Percentiles rank a stretch among this genome's conserved stretches.
phyloP scores from a whole-genome alignment of 805 yeast genomes.

The Clavispora vitiphila region DNA sequence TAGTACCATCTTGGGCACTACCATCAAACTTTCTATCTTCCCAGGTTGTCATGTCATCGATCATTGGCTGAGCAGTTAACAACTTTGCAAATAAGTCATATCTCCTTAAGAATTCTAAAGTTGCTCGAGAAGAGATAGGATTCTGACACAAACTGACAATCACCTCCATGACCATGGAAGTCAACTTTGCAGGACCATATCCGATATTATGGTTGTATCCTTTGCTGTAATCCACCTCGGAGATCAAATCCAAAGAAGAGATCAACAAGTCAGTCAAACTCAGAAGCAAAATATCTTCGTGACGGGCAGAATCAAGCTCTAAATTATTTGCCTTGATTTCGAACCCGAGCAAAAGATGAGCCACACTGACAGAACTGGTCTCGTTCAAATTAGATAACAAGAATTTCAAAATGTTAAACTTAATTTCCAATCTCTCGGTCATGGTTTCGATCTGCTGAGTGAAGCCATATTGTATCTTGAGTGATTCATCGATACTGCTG shows the following conservation, averaged over 20 bases:
- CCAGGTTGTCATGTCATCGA: conserved; percentile 56
- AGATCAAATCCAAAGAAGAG: conserved; percentile 40
- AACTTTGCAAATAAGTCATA: conserved; percentile 46
- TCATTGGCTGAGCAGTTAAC: conserved; percentile 48
- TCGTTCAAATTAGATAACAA: conserved; percentile 45
- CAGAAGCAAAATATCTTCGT: conserved; percentile 46
- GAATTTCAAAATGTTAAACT: conserved; percentile 56
- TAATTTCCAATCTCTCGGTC: conserved; percentile 39
- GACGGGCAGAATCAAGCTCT: conserved; percentile 37
- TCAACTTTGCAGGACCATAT: conserved; percentile 54
- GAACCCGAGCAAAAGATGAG: conserved; percentile 80
- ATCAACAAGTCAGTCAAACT: conserved; percentile 48
- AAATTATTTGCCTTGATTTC: conserved; percentile 42
- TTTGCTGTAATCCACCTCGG: conserved; percentile 30
- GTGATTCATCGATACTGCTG: conserved; percentile 74
- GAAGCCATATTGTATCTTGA: conserved; percentile 66
- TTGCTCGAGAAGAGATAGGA: conserved; percentile 45
- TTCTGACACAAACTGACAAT: conserved; percentile 58
- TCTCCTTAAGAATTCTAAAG: conserved; percentile 51
- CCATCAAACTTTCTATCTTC: conserved; percentile 38
- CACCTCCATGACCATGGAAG: conserved; percentile 55
- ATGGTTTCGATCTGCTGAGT: conserved; percentile 52
- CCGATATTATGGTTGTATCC: conserved; percentile 36
- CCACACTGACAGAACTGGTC: conserved; percentile 44
- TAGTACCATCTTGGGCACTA: conserved; percentile 24